Percentiles rank a stretch among this genome's conserved stretches.
Conservation (phyloP, 108 stramenopile genomes). For the Cyclostephanos invisitatus region DNA sequence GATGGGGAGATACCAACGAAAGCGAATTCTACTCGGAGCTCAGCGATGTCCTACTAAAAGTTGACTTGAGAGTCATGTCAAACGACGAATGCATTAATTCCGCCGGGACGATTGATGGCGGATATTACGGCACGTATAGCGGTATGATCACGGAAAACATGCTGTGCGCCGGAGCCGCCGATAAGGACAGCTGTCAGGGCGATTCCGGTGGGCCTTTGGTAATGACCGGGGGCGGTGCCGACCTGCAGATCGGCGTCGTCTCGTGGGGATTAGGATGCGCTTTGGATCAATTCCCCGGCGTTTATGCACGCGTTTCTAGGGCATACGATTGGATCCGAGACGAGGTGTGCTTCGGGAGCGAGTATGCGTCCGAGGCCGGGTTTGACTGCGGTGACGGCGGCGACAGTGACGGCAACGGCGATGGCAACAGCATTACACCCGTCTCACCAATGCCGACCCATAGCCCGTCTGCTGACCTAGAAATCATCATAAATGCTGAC, state of each 20-base stretch:
- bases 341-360: neutral
- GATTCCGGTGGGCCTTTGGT: slow-evolving; percentile 41
- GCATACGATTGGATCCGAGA: slow-evolving; percentile 1
- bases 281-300: slow-evolving; percentile 7
- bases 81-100: slow-evolving; percentile 36
- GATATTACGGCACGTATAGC: slow-evolving; percentile 2
- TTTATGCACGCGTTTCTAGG: neutral
- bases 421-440: neutral
- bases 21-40: slow-evolving; percentile 4
- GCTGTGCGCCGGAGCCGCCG: slow-evolving; percentile 39
- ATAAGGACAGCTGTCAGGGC: slow-evolving; percentile 49
- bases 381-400: neutral
- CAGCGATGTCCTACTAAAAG: slow-evolving; percentile 17
- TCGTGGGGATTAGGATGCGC: slow-evolving; percentile 49
- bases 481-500: neutral
- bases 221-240: slow-evolving; percentile 9
- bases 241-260: slow-evolving; percentile 36
- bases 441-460: neutral
- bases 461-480: neutral
- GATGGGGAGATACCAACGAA: slow-evolving; percentile 43
- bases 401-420: too few species aligned
- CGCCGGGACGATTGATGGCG: neutral
- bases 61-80: slow-evolving; percentile 17
- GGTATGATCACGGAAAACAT: slow-evolving; percentile 42
- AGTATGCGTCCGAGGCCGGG: slow-evolving; percentile 4